A percentile compares a stretch with the other conserved stretches of the same genome.
phyloP scores from a whole-genome alignment of 1,284 basidiomycete species.

The Lignosus rhinocerotis region DNA sequence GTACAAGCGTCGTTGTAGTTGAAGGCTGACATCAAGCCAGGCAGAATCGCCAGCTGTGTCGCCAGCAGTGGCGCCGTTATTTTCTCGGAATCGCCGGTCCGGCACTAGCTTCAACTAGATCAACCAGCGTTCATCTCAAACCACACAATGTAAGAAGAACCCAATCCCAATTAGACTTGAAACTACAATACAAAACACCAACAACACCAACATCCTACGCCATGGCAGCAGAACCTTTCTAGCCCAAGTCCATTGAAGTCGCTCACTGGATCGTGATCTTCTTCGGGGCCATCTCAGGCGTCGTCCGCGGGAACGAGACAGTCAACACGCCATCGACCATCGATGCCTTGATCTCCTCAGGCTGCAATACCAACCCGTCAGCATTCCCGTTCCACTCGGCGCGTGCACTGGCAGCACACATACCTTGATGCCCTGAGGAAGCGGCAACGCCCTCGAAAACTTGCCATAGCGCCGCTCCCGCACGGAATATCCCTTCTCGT shows the following conservation, averaged over 20 bases:
- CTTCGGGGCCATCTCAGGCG: conserved; percentile 29
- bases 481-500: conserved; percentile 41
- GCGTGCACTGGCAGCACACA: background rate
- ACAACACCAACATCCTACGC: background rate
- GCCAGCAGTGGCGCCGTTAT: no score
- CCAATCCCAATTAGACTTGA: conserved; percentile 3
- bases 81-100: no score
- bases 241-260: background rate
- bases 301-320: conserved; percentile 43
- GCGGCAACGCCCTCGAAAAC: conserved; percentile 42
- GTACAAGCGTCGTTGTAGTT: no score
- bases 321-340: conserved; percentile 42
- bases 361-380: conserved; percentile 26
- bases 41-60: no score
- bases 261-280: conserved; percentile 14
- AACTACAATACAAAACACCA: conserved; percentile 7
- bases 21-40: no score
- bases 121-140: no score
- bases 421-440: conserved; percentile 48
- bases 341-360: conserved; percentile 40
- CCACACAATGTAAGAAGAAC: background rate
- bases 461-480: conserved; percentile 46
- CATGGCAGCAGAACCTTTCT: background rate
- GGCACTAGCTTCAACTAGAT: no score
- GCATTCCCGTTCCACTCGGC: background rate